Evolutionary conservation across 2,329 filamentous ascomycete species (phyloP).

Genomic region (Trichoderma sp.): DNA sequence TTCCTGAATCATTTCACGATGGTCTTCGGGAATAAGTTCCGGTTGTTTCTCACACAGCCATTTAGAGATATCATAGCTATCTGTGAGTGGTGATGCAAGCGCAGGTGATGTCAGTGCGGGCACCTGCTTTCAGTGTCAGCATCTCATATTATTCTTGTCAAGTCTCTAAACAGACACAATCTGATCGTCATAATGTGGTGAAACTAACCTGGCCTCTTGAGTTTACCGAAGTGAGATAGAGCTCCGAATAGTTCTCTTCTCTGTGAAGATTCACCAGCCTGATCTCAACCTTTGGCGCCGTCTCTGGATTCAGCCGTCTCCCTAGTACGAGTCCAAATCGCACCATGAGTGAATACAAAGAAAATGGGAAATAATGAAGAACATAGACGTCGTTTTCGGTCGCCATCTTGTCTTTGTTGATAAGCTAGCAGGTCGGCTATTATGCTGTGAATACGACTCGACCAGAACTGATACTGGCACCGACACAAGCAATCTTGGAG

Average conservation of each 20-base stretch:
- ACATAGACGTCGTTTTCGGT: conserved; percentile 24
- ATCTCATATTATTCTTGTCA: not conserved
- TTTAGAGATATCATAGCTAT: conserved; percentile 30
- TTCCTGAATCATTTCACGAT: conserved; percentile 25
- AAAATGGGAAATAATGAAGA: conserved; percentile 33
- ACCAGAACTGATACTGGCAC: not conserved
- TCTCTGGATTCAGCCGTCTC: conserved; percentile 26
- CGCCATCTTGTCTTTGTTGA: not conserved
- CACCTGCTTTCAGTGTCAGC: conserved; percentile 24
- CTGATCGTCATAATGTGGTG: fast-evolving
- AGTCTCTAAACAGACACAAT: not conserved
- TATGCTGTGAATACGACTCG: not conserved
- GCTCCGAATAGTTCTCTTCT: conserved; percentile 30
- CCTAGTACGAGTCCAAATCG: conserved; percentile 32
- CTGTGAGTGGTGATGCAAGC: conserved; percentile 26
- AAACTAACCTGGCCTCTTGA: conserved; percentile 31
- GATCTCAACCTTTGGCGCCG: conserved; percentile 28
- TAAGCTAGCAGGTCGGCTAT: too few relatives aligned
- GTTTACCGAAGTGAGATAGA: conserved; percentile 30
- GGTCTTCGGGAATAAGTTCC: conserved; percentile 28
- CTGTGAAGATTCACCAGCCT: conserved; percentile 30
- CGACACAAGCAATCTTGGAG: not conserved
- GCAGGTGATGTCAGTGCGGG: conserved; percentile 30
- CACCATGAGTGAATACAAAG: conserved; percentile 34
- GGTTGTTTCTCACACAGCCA: conserved; percentile 33